phyloP scores from a whole-genome alignment of 306 rosid genomes.

The Lablab purpureus region DNA sequence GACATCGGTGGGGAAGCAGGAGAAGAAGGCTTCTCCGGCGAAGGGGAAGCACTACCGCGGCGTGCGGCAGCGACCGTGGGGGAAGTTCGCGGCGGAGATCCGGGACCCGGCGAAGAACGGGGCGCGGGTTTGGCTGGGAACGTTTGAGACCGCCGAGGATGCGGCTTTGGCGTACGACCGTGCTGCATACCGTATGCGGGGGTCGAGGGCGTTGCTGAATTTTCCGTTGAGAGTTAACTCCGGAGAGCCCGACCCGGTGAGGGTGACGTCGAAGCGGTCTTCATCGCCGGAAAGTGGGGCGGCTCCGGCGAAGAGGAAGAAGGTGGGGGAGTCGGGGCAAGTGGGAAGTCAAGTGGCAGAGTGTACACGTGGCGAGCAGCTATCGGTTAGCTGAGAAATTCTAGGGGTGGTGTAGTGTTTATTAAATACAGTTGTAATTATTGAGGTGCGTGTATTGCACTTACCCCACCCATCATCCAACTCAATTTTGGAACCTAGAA shows the following conservation, averaged over 20 bases:
- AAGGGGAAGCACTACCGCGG: slow-evolving; percentile 96
- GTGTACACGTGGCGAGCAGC: slow-evolving; percentile 41
- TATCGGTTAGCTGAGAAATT: slow-evolving; percentile 43
- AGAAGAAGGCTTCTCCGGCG: slow-evolving; percentile 42
- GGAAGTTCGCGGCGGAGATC: slow-evolving; percentile 96
- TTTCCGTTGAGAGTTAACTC: slow-evolving; percentile 91
- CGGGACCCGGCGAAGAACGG: slow-evolving; percentile 98
- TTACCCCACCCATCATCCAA: slow-evolving; percentile 22
- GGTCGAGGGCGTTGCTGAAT: slow-evolving; percentile 83
- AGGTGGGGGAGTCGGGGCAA: slow-evolving; percentile 40
- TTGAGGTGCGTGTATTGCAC: slow-evolving; percentile 30
- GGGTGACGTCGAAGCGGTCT: slow-evolving; percentile 76
- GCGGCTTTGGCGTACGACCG: slow-evolving; percentile 94
- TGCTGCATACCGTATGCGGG: slow-evolving; percentile 93
- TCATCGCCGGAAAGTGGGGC: slow-evolving; percentile 59
- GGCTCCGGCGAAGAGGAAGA: slow-evolving; percentile 65
- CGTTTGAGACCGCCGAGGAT: slow-evolving; percentile 94
- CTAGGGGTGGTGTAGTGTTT: neutral
- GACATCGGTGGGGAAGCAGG: neutral
- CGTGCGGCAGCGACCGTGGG: slow-evolving; percentile 95
- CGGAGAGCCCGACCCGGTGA: slow-evolving; percentile 94
- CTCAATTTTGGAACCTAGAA: slow-evolving; percentile 35
- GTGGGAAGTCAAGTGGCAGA: slow-evolving; percentile 44
- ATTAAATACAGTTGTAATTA: slow-evolving; percentile 49
- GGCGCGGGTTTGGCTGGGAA: slow-evolving; percentile 96